Evolutionary conservation across 352 stramenopile species (phyloP).

Genomic region (Globisporangium emineosum): DNA sequence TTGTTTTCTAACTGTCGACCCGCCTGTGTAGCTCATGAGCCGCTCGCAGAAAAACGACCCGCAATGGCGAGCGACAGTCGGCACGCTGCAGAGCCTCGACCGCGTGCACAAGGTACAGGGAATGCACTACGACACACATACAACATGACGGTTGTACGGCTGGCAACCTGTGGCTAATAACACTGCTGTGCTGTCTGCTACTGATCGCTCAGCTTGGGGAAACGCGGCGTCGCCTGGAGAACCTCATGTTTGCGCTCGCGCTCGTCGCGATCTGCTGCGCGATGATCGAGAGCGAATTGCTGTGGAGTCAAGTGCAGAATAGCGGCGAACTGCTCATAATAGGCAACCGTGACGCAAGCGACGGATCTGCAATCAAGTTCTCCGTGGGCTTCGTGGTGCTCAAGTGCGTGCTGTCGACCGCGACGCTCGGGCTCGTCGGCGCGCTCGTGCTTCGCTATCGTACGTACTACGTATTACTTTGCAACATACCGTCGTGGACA

Average conservation of each 20-base stretch:
- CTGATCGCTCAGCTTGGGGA: slow-evolving; percentile 17
- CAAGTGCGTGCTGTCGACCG: slow-evolving; percentile 37
- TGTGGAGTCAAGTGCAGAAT: slow-evolving; percentile 34
- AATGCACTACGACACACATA: too few relatives aligned
- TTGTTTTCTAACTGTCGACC: background rate
- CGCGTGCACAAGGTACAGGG: slow-evolving; percentile 26
- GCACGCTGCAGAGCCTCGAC: slow-evolving; percentile 36
- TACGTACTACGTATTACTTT: too few relatives aligned
- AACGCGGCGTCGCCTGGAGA: slow-evolving; percentile 32
- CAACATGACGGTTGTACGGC: too few relatives aligned
- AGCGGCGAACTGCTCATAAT: background rate
- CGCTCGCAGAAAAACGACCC: slow-evolving; percentile 22
- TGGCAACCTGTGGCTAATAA: background rate
- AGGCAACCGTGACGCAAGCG: too few relatives aligned
- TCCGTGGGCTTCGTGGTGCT: slow-evolving; percentile 27
- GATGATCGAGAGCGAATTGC: slow-evolving; percentile 49
- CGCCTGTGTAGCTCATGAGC: background rate
- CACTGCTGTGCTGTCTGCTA: background rate
- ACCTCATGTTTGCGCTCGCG: slow-evolving; percentile 38
- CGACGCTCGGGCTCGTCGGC: slow-evolving; percentile 32
- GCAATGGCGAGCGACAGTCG: slow-evolving; percentile 29
- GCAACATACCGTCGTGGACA: background rate
- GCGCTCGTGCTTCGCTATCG: slow-evolving; percentile 44
- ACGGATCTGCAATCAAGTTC: slow-evolving; percentile 10
- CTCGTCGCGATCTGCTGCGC: slow-evolving; percentile 33